Conservation (phyloP, 2,329 filamentous ascomycete genomes). For the Dothideomycetes sp. region DNA sequence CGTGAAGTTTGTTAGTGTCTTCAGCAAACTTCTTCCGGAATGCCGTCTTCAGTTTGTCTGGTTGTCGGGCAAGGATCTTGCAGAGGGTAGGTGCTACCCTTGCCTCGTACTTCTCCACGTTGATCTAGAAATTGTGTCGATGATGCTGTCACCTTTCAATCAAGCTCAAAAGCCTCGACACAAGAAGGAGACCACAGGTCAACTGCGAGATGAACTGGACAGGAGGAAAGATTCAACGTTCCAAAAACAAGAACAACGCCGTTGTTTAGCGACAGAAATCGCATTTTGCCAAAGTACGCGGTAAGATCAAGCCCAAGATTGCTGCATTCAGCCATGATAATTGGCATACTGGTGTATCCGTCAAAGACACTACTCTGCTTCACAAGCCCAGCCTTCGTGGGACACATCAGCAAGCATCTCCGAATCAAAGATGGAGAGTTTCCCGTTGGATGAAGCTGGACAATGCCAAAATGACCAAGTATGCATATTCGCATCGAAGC, state of each 20-base stretch:
- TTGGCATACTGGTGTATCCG: not conserved
- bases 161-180: too few species aligned
- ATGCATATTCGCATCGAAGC: constrained; percentile 7
- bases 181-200: too few species aligned
- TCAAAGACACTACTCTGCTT: too few species aligned
- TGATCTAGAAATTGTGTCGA: too few species aligned
- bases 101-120: too few species aligned
- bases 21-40: too few species aligned
- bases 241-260: constrained; percentile 28
- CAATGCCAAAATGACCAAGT: not conserved
- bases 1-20: too few species aligned
- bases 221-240: constrained; percentile 34
- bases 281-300: constrained; percentile 36
- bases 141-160: too few species aligned
- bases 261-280: constrained; percentile 35
- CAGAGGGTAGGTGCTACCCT: too few species aligned
- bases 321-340: constrained; percentile 4
- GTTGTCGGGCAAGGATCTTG: too few species aligned
- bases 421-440: not conserved
- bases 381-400: not conserved
- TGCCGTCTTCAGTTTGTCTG: too few species aligned
- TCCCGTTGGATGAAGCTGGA: not conserved
- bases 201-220: constrained; percentile 40
- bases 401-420: not conserved
- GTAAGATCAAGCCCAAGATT: constrained; percentile 12